Percentiles rank a stretch among this genome's conserved stretches.
Evolutionary conservation across 345 rosid species (phyloP).

Genomic region (Fremontodendron californicum): DNA sequence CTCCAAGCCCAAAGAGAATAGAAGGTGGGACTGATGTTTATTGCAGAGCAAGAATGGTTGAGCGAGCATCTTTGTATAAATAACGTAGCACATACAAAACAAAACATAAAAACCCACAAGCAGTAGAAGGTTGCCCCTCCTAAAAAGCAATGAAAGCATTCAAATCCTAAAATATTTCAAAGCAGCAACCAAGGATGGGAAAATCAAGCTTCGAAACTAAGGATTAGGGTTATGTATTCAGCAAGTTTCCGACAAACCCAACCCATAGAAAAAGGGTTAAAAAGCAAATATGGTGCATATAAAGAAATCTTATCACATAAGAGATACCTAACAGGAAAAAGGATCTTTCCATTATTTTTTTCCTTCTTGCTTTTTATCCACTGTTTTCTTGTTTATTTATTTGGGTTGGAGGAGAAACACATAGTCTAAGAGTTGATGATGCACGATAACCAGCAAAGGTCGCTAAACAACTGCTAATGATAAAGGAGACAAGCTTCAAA

Average conservation of each 20-base stretch:
- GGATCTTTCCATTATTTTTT: neutral
- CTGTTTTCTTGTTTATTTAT: neutral
- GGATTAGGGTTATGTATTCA: neutral
- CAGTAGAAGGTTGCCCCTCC: neutral
- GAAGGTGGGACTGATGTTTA: neutral
- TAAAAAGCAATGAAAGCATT: neutral
- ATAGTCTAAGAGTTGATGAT: neutral
- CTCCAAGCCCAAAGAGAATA: neutral
- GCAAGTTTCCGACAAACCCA: neutral
- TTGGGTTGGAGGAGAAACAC: neutral
- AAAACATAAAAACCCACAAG: neutral
- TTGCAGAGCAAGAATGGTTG: neutral
- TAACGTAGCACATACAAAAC: neutral
- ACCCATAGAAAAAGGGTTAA: neutral
- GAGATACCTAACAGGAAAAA: neutral
- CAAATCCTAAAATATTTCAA: neutral
- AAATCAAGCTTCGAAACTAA: neutral
- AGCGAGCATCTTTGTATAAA: neutral
- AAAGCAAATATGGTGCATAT: neutral
- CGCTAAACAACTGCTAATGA: neutral
- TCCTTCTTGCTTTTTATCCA: neutral
- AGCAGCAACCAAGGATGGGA: conserved; percentile 1
- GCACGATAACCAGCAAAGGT: neutral
- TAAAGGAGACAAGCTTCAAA: neutral
- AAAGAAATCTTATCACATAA: neutral